Percentiles rank a stretch among this genome's conserved stretches.
Conservation (phyloP, 768 basidiomycete species). For the Trametes maxima region DNA sequence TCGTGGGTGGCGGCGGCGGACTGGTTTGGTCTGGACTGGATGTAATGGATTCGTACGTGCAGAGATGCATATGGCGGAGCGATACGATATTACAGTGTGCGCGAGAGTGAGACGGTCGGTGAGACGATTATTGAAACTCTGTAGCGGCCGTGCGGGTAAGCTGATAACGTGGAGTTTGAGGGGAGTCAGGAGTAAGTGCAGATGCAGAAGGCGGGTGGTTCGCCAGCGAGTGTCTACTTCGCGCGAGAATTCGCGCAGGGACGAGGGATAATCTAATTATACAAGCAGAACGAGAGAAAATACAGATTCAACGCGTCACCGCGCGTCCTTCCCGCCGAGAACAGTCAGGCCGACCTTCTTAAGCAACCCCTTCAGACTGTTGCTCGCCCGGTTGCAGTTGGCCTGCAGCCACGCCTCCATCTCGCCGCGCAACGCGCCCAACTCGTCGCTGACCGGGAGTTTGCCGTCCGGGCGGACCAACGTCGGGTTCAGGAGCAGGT, state of each 20-base stretch:
- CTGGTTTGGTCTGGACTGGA: not conserved
- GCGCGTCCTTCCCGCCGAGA: constrained; percentile 35
- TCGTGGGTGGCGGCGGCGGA: not conserved
- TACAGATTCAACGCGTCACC: not conserved
- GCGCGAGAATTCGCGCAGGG: not conserved
- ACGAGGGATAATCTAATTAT: not conserved
- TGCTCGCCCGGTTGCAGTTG: constrained; percentile 85
- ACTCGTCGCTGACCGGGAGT: constrained; percentile 73
- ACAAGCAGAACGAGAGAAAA: not conserved
- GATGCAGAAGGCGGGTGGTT: too few relatives aligned
- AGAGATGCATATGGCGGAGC: not conserved
- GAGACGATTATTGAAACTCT: not conserved
- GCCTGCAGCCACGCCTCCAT: constrained; percentile 88
- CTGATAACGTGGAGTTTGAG: too few relatives aligned
- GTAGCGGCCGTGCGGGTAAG: too few relatives aligned
- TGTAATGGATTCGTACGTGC: not conserved
- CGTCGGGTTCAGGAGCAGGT: constrained; percentile 82
- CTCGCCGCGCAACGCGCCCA: constrained; percentile 65
- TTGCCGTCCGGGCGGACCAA: constrained; percentile 54
- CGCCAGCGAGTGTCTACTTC: too few relatives aligned
- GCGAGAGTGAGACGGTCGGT: not conserved
- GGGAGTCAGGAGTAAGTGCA: too few relatives aligned
- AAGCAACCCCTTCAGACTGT: constrained; percentile 76
- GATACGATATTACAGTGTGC: not conserved
- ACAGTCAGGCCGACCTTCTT: constrained; percentile 76